Percentiles rank a stretch among this genome's conserved stretches.
These are phyloP conservation scores for Friedmanniomyces simplex DNA, from an alignment of 495 filamentous ascomycete species.

Conservation along the genomic window DNA sequence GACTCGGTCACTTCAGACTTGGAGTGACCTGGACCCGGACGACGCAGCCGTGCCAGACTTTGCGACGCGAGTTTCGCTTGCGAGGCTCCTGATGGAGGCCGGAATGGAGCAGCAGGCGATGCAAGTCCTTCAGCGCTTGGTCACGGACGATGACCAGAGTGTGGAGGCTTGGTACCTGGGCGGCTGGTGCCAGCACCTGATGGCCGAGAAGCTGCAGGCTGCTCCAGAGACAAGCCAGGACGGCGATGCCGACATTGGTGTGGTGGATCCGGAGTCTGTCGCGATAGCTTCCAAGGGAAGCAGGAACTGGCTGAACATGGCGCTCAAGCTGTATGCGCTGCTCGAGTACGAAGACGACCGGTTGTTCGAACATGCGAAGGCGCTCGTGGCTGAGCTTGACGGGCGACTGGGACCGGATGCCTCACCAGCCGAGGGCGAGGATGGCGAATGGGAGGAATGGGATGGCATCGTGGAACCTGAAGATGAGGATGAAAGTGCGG, in stretches of 20 bases:
- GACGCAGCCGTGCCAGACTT: constrained; percentile 61
- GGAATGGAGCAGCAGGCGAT: constrained; percentile 74
- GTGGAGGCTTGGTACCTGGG: constrained; percentile 96
- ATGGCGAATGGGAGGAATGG: constrained; percentile 26
- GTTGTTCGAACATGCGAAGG: constrained; percentile 53
- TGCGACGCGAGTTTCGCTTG: constrained; percentile 68
- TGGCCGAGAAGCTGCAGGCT: constrained; percentile 42
- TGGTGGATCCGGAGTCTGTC: constrained; percentile 29
- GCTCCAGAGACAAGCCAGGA: constrained; percentile 8
- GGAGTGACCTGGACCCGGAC: constrained; percentile 64
- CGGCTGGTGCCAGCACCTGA: constrained; percentile 76
- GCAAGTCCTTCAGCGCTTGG: constrained; percentile 70
- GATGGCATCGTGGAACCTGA: constrained; percentile 38
- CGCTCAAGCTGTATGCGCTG: constrained; percentile 46
- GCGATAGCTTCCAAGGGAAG: constrained; percentile 45
- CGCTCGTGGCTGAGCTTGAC: constrained; percentile 47
- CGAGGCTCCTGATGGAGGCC: constrained; percentile 81
- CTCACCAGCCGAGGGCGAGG: constrained; percentile 41
- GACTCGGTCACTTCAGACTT: constrained; percentile 60
- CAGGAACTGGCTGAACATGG: constrained; percentile 50
- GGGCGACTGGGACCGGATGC: constrained; percentile 44
- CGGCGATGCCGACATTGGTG: constrained; percentile 29
- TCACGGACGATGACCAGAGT: constrained; percentile 80
- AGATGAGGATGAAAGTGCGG: no score
- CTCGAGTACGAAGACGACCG: constrained; percentile 65